Percentiles rank a stretch among this genome's conserved stretches.
phyloP scores from a whole-genome alignment of 495 filamentous ascomycete genomes.

The Neurospora hispaniola region DNA sequence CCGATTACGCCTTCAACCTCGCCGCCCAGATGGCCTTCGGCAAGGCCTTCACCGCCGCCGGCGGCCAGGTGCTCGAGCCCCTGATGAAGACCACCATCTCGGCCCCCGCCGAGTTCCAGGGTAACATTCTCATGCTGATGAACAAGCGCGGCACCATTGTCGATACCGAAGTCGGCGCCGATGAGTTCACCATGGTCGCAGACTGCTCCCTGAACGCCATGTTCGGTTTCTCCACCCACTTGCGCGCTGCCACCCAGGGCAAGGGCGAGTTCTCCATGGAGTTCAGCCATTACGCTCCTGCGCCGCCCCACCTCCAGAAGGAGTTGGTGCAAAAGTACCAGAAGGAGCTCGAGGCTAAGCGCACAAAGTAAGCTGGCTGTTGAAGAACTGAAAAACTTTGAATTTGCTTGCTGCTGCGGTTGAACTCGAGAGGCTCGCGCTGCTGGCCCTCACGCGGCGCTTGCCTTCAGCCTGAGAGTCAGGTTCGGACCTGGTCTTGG shows the following conservation, averaged over 20 bases:
- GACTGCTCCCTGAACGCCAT: constrained; percentile 91
- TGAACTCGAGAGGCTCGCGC: too few relatives aligned
- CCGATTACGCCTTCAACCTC: constrained; percentile 95
- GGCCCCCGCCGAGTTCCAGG: constrained; percentile 96
- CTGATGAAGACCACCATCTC: constrained; percentile 97
- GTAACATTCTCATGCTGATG: constrained; percentile 83
- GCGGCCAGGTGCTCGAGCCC: constrained; percentile 80
- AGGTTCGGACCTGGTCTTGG: too few relatives aligned
- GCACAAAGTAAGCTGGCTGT: constrained; percentile 26
- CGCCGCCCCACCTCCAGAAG: constrained; percentile 84
- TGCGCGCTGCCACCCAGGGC: constrained; percentile 91
- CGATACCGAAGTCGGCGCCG: constrained; percentile 87
- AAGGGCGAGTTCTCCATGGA: constrained; percentile 99
- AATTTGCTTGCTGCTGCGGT: too few relatives aligned
- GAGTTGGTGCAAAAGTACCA: constrained; percentile 82
- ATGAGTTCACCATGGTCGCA: constrained; percentile 91
- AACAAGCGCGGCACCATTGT: constrained; percentile 96
- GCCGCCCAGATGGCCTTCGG: constrained; percentile 96
- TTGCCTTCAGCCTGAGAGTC: too few relatives aligned
- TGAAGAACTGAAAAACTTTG: too few relatives aligned
- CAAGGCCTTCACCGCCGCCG: constrained; percentile 74
- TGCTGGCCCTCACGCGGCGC: too few relatives aligned
- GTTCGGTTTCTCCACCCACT: constrained; percentile 89
- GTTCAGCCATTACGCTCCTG: constrained; percentile 87
- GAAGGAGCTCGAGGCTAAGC: constrained; percentile 70